These are phyloP conservation scores for Leishmania turanica DNA, from an alignment of 208 protist species.

Conservation along the genomic window DNA sequence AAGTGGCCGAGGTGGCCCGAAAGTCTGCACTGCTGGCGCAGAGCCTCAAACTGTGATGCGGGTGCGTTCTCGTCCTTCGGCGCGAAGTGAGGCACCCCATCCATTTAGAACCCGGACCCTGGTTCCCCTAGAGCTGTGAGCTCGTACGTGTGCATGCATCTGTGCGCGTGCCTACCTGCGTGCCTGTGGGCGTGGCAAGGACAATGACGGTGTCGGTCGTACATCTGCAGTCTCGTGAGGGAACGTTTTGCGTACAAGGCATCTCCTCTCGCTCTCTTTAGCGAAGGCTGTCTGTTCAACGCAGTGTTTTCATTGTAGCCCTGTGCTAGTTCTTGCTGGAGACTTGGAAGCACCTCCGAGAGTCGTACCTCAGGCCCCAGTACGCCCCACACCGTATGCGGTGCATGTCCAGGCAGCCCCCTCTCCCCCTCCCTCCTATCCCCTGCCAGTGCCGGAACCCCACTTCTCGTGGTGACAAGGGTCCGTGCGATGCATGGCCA, in stretches of 20 bases:
- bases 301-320: neutral
- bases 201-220: neutral
- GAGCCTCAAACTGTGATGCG: conserved; percentile 25
- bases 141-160: no score
- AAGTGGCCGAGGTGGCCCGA: conserved; percentile 34
- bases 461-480: neutral
- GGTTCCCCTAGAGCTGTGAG: no score
- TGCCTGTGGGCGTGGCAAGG: neutral
- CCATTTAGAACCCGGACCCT: neutral
- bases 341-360: neutral
- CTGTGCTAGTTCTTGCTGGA: neutral
- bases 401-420: neutral
- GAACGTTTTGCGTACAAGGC: neutral
- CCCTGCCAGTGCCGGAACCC: neutral
- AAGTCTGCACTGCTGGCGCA: conserved; percentile 23
- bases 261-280: neutral
- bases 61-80: neutral
- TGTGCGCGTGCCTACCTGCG: neutral
- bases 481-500: neutral
- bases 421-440: no score
- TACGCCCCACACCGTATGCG: neutral
- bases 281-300: neutral
- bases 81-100: neutral
- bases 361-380: neutral
- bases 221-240: neutral